phyloP scores from a whole-genome alignment of 2,329 filamentous ascomycete species.

The Epichloe typhina region DNA sequence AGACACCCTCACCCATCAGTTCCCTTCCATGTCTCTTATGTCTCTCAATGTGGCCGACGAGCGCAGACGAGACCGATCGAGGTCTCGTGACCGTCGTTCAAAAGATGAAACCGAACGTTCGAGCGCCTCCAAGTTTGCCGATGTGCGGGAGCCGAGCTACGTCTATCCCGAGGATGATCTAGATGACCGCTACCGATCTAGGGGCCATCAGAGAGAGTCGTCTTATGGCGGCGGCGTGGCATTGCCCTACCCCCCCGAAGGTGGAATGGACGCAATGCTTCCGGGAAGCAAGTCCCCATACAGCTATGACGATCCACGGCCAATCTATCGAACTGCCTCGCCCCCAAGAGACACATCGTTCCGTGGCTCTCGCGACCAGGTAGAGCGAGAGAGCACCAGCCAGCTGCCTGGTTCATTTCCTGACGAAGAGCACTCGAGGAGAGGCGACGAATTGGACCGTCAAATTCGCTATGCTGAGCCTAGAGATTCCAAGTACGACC shows the following conservation, averaged over 20 bases:
- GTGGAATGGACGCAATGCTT: slow-evolving; percentile 23
- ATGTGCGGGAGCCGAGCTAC: slow-evolving; percentile 30
- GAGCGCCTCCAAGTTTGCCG: slow-evolving; percentile 20
- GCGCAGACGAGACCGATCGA: slow-evolving; percentile 32
- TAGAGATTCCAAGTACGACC: slow-evolving; percentile 10
- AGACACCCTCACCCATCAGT: background rate
- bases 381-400: slow-evolving; percentile 14
- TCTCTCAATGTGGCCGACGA: slow-evolving; percentile 33
- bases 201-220: slow-evolving; percentile 20
- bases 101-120: slow-evolving; percentile 18
- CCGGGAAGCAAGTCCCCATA: slow-evolving; percentile 24
- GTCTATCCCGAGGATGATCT: slow-evolving; percentile 29
- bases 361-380: slow-evolving; percentile 20
- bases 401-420: slow-evolving; percentile 22
- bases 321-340: slow-evolving; percentile 22
- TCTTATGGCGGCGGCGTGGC: slow-evolving; percentile 16
- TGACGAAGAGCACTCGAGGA: slow-evolving; percentile 14
- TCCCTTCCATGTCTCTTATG: slow-evolving; percentile 26
- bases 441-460: slow-evolving; percentile 9
- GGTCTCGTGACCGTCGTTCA: slow-evolving; percentile 24
- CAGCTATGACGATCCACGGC: slow-evolving; percentile 24
- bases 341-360: slow-evolving; percentile 23
- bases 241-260: slow-evolving; percentile 27
- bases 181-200: slow-evolving; percentile 21
- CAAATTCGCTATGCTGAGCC: slow-evolving; percentile 14